Base-by-base conservation (phyloP, 345 rosid genomes). In the Mangifera indica region DNA sequence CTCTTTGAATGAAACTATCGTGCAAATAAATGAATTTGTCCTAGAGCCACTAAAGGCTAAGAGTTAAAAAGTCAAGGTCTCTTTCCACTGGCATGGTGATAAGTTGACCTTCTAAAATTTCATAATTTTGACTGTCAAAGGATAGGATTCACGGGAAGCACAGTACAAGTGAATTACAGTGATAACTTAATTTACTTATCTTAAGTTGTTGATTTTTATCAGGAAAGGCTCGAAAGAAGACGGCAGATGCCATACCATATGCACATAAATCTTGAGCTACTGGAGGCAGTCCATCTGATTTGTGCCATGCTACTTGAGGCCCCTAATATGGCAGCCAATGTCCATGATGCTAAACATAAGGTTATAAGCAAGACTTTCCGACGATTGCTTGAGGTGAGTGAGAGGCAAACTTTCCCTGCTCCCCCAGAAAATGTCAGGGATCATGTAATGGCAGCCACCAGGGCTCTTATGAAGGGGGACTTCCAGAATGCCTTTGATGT, bases 241-340 rank as follows among this genome's bases (percentile, higher is more conserved):
- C 88, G 91, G 24, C 96, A 91, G 75, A 91, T 93, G 97, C 98
- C 97, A 21, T 91, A 91, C 68, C 98, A 91, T 76, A 91, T 93
- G 98, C 97, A 93, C 88, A 89, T 93, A 62, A 93, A 91, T 81
- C 96, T 91, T 21, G 98, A 93, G 82, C 93, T 89, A 59, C 85
- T 93, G 20, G 97, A 93, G 73, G 93, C 97, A 58, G 93, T 90
- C 61, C 97, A 93, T 80, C 88, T 93, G 63, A 87, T 84, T 17
- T 86, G 94, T 74, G 96, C 98, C 51, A 91, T 93, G 97, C 91
- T 93, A 20, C 90, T 93, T 45, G 98, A 93, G 80, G 97, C 91
- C 66, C 93, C 98, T 12, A 87, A 86, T 87, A 89, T 91, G 90
- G 96, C 97, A 61, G 97, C 94, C 66, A 86, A 83, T 75, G 80